Evolutionary conservation across 1,284 basidiomycete genomes (phyloP).

Genomic region (Ceratobasidium sp.): DNA sequence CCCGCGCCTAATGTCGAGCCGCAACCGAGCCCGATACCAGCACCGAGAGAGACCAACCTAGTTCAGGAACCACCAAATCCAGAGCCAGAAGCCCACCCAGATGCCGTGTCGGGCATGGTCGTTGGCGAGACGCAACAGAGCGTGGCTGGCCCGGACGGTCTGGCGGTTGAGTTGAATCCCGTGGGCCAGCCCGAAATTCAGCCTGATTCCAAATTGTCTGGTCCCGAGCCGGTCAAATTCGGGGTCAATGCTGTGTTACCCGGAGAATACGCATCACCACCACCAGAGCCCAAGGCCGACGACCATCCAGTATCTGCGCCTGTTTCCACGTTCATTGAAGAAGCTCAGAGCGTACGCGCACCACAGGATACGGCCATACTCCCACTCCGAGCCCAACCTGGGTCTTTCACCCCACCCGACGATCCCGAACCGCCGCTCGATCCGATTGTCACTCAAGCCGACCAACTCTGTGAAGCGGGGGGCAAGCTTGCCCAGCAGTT

Average conservation of each 20-base stretch:
- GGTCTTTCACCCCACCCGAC: not conserved
- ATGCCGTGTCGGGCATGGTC: not conserved
- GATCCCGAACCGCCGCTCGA: not conserved
- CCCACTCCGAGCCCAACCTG: not conserved
- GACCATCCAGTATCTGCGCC: not conserved
- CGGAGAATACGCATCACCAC: not conserved
- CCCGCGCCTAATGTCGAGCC: not conserved
- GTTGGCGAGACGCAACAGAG: not conserved
- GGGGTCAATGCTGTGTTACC: not conserved
- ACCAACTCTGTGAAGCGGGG: not conserved
- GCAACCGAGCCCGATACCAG: not conserved
- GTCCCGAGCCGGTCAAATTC: not conserved
- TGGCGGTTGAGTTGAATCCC: not conserved
- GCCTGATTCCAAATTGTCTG: not conserved
- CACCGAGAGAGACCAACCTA: not conserved
- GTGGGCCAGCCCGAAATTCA: not conserved
- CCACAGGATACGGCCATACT: not conserved
- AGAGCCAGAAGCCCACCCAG: not conserved
- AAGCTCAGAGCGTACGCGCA: not conserved
- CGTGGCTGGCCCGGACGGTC: not conserved
- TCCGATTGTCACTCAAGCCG: not conserved
- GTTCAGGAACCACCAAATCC: not conserved
- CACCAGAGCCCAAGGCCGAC: not conserved
- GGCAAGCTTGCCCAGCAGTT: not conserved
- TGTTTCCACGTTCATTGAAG: not conserved